Evolutionary conservation across 169 alveolate species (phyloP).

Genomic region (Eimeria necatrix): DNA sequence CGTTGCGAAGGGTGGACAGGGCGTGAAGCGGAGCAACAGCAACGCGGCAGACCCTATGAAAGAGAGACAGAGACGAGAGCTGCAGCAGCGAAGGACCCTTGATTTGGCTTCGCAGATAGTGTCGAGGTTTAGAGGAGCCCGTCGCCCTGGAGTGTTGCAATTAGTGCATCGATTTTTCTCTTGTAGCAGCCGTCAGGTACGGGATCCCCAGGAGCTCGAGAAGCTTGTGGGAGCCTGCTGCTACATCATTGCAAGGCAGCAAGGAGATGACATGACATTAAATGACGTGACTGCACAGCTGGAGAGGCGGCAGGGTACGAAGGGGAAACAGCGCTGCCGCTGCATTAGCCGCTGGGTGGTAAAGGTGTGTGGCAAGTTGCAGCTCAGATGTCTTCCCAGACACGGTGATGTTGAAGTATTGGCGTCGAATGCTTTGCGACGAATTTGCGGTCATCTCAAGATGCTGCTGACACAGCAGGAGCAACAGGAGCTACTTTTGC

Average conservation of each 20-base stretch:
- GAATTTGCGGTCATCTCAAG: slow-evolving; percentile 42
- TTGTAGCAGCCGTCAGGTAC: slow-evolving; percentile 69
- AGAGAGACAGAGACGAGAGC: slow-evolving; percentile 60
- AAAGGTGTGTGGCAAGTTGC: slow-evolving; percentile 67
- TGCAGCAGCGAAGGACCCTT: slow-evolving; percentile 50
- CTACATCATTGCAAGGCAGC: slow-evolving; percentile 75
- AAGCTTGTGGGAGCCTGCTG: slow-evolving; percentile 75
- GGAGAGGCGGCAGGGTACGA: slow-evolving; percentile 58
- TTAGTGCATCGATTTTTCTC: slow-evolving; percentile 70
- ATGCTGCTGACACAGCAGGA: slow-evolving; percentile 68
- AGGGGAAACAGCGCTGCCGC: slow-evolving; percentile 75
- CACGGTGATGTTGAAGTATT: slow-evolving; percentile 32
- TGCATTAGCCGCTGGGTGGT: slow-evolving; percentile 73
- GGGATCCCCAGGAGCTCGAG: slow-evolving; percentile 75
- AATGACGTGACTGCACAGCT: slow-evolving; percentile 46
- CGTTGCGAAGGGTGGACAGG: slow-evolving; percentile 34
- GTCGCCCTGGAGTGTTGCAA: slow-evolving; percentile 73
- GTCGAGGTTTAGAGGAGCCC: slow-evolving; percentile 57
- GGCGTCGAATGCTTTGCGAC: slow-evolving; percentile 64
- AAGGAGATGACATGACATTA: slow-evolving; percentile 52
- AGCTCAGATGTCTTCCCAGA: slow-evolving; percentile 68
- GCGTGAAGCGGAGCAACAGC: slow-evolving; percentile 20
- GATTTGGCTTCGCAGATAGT: slow-evolving; percentile 62
- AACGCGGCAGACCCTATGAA: slow-evolving; percentile 62
- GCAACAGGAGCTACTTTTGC: slow-evolving; percentile 66